These are phyloP conservation scores for Epichloe amarillans DNA, from an alignment of 2,329 filamentous ascomycete species.

Conservation along the genomic window DNA sequence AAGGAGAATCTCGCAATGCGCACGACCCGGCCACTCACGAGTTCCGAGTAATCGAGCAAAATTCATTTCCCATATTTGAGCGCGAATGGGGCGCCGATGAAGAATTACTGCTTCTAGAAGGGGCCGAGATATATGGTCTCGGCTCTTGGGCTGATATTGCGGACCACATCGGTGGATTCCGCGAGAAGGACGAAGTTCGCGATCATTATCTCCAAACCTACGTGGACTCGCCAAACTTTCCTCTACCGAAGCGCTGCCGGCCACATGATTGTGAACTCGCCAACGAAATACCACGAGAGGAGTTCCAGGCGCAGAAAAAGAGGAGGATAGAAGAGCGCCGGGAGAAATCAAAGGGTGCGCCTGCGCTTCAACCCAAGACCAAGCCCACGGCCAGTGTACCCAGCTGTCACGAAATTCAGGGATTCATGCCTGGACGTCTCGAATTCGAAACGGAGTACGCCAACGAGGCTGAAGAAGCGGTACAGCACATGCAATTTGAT, in stretches of 20 bases:
- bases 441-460: slow-evolving; percentile 97
- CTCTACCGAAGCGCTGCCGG: slow-evolving; percentile 73
- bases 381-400: slow-evolving; percentile 94
- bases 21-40: slow-evolving; percentile 80
- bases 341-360: slow-evolving; percentile 71
- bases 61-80: slow-evolving; percentile 93
- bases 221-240: slow-evolving; percentile 70
- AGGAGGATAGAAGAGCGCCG: slow-evolving; percentile 83
- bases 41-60: slow-evolving; percentile 92
- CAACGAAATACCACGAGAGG: slow-evolving; percentile 71
- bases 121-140: slow-evolving; percentile 88
- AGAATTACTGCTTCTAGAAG: slow-evolving; percentile 83
- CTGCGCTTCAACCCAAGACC: slow-evolving; percentile 76
- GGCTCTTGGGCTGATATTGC: slow-evolving; percentile 97
- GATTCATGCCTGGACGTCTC: slow-evolving; percentile 93
- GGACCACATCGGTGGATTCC: slow-evolving; percentile 92
- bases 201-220: slow-evolving; percentile 89
- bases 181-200: slow-evolving; percentile 87
- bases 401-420: slow-evolving; percentile 93
- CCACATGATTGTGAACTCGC: slow-evolving; percentile 68
- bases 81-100: slow-evolving; percentile 95
- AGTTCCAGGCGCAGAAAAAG: slow-evolving; percentile 90
- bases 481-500: slow-evolving; percentile 97
- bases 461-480: slow-evolving; percentile 95
- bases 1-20: slow-evolving; percentile 64